A percentile compares a stretch with the other conserved stretches of the same genome.
phyloP scores from a whole-genome alignment of 257 asterid genomes.

The Solanum pinnatisectum region DNA sequence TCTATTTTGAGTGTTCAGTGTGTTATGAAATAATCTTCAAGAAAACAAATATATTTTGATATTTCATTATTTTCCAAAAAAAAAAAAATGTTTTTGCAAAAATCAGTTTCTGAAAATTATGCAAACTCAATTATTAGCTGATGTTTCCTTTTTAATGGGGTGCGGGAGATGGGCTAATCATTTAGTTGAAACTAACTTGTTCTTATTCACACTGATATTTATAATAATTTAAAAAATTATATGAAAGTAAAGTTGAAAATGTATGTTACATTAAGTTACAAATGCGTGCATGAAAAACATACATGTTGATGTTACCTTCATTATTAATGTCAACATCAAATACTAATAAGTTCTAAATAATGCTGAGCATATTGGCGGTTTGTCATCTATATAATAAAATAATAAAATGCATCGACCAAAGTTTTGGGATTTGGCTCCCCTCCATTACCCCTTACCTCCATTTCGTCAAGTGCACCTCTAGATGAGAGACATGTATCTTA shows the following conservation, averaged over 20 bases:
- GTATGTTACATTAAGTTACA: not conserved
- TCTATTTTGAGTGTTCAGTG: not conserved
- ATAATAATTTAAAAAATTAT: not conserved
- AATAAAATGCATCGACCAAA: not conserved
- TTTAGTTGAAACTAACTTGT: not conserved
- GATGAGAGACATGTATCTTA: too few relatives aligned
- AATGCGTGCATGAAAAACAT: not conserved
- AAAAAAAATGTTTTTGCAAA: too few relatives aligned
- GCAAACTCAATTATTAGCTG: not conserved
- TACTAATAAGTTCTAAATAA: not conserved
- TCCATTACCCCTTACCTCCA: too few relatives aligned
- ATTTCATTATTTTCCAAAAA: not conserved
- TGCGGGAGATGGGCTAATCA: not conserved
- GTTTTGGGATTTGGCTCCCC: not conserved
- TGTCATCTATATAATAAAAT: not conserved
- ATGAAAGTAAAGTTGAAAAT: not conserved
- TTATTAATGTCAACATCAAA: not conserved
- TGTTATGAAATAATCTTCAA: not conserved
- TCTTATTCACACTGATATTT: not conserved
- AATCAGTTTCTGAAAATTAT: too few relatives aligned
- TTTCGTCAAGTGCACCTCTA: too few relatives aligned
- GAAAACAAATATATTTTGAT: not conserved
- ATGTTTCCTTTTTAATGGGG: not conserved
- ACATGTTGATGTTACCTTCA: not conserved
- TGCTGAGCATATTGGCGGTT: not conserved